These are phyloP conservation scores for Pseudonitzschia pungens DNA, from an alignment of 108 stramenopile species.

Conservation along the genomic window DNA sequence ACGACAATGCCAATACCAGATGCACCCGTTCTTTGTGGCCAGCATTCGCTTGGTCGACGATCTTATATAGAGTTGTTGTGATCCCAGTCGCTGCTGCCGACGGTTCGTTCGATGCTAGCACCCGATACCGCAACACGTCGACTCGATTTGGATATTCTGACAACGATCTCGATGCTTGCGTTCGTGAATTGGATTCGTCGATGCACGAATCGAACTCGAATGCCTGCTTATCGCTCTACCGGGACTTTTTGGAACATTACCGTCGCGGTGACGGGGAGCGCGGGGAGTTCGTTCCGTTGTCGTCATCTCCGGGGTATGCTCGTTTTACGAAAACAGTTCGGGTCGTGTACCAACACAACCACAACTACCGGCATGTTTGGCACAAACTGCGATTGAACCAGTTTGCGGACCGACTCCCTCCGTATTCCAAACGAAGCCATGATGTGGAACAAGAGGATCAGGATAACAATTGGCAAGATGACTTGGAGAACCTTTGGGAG, in stretches of 20 bases:
- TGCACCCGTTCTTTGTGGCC: too few species aligned
- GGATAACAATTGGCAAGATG: not conserved
- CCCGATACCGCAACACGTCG: not conserved
- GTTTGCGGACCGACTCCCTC: not conserved
- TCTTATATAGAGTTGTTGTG: too few species aligned
- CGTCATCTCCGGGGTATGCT: not conserved
- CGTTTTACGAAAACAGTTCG: slow-evolving; percentile 3
- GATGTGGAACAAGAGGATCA: not conserved
- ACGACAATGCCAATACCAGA: too few species aligned
- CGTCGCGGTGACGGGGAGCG: not conserved
- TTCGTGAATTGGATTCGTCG: not conserved
- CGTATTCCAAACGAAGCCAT: not conserved
- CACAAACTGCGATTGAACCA: not conserved
- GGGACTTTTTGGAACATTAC: not conserved
- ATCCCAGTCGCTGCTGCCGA: not conserved
- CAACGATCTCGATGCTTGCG: slow-evolving; percentile 3
- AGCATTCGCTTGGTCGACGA: too few species aligned
- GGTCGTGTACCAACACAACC: slow-evolving; percentile 10
- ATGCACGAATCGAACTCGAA: not conserved
- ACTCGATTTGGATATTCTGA: slow-evolving; percentile 12
- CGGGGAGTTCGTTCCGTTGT: not conserved
- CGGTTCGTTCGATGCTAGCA: not conserved
- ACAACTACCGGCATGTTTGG: not conserved
- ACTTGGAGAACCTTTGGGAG: slow-evolving; percentile 8
- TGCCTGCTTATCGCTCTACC: not conserved